Percentiles rank a stretch among this genome's conserved stretches.
These are phyloP conservation scores for Thelonectria rubi DNA, from an alignment of 2,329 filamentous ascomycete species.

Conservation along the genomic window DNA sequence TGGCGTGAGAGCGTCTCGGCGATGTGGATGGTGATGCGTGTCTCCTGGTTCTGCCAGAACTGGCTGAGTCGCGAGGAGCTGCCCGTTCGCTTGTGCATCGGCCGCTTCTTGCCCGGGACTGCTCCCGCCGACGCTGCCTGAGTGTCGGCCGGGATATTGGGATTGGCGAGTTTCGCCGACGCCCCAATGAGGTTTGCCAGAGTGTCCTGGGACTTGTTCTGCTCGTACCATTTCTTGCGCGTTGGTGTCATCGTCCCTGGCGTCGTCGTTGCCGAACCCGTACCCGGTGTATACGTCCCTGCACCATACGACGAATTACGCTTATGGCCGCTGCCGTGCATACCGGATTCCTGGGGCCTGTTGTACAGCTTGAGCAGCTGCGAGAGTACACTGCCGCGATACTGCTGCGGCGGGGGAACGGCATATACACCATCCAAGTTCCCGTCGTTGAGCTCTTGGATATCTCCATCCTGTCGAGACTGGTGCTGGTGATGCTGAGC, in stretches of 20 bases:
- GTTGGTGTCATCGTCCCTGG: conserved; percentile 55
- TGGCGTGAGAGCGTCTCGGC: conserved; percentile 79
- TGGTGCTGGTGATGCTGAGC: background rate
- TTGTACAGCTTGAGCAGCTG: conserved; percentile 59
- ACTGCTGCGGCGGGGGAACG: conserved; percentile 52
- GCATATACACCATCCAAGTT: conserved; percentile 53
- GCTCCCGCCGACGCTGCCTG: conserved; percentile 30
- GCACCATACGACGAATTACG: conserved; percentile 42
- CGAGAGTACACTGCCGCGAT: conserved; percentile 56
- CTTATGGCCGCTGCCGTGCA: conserved; percentile 31
- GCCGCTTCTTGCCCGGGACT: conserved; percentile 44
- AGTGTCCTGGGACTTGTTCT: conserved; percentile 57
- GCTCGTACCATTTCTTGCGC: conserved; percentile 59
- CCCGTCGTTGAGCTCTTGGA: conserved; percentile 49
- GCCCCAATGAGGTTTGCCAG: conserved; percentile 58
- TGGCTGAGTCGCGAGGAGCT: conserved; percentile 51
- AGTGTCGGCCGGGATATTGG: conserved; percentile 25
- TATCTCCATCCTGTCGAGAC: background rate
- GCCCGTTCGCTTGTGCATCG: conserved; percentile 48
- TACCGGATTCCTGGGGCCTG: conserved; percentile 42
- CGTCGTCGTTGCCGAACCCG: conserved; percentile 51
- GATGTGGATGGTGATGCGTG: conserved; percentile 60
- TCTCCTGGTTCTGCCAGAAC: conserved; percentile 55
- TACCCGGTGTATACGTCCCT: conserved; percentile 47
- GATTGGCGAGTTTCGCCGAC: conserved; percentile 54